These are phyloP conservation scores for Globisporangium takayamanum DNA, from an alignment of 352 stramenopile species.

Conservation along the genomic window DNA sequence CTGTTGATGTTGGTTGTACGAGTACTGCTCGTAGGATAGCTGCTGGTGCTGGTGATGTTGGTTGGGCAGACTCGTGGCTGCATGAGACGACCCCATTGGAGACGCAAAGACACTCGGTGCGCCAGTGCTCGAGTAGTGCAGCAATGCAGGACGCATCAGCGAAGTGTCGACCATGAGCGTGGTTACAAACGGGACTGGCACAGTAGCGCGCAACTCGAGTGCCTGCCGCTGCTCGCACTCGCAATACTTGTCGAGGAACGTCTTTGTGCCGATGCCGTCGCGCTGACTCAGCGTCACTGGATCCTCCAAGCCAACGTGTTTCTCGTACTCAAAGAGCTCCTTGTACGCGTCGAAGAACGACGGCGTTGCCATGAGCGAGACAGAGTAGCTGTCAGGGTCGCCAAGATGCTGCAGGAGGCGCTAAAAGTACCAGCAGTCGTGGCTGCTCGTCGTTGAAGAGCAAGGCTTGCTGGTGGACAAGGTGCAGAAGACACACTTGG, in stretches of 20 bases:
- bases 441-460: neutral
- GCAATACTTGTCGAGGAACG: constrained; percentile 46
- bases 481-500: too few species aligned
- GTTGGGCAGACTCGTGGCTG: neutral
- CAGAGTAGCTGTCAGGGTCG: too few species aligned
- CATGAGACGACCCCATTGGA: neutral
- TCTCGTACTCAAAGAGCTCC: constrained; percentile 64
- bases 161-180: constrained; percentile 3
- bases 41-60: constrained; percentile 1
- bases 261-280: constrained; percentile 17
- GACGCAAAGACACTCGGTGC: neutral
- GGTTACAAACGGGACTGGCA: constrained; percentile 8
- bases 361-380: neutral
- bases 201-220: constrained; percentile 2
- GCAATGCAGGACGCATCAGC: neutral
- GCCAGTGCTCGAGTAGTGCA: neutral
- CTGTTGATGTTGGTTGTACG: neutral
- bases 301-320: constrained; percentile 24
- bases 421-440: neutral
- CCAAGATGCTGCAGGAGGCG: too few species aligned
- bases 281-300: constrained; percentile 5
- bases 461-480: too few species aligned
- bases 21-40: neutral
- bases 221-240: constrained; percentile 30
- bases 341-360: constrained; percentile 58